Evolutionary conservation across 1,284 basidiomycete genomes (phyloP), one percentile per base, ranked within the genome.

Genomic region (Ustilago nuda): DNA sequence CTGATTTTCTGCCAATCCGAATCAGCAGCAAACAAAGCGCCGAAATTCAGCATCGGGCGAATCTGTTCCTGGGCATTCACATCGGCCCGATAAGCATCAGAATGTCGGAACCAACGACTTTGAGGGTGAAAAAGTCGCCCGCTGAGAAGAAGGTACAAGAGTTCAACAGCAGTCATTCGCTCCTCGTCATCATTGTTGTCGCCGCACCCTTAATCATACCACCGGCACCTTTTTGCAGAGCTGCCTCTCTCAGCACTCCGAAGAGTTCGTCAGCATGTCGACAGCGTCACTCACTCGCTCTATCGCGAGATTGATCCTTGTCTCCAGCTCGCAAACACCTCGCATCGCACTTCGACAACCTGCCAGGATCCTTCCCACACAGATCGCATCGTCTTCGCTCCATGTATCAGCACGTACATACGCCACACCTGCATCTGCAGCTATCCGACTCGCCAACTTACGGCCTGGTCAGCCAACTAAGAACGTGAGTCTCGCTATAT

Each of bases 381-480:
- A 43, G 23, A 36, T 73, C 55, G 61, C 65, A 15, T 55, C 58
- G 1, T 52, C 65, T 1, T 67, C 66, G 2, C 27, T 65, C 15
- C 37, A 19, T 23, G 27, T 61, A 6, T 48, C 55, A 33, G 39
- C 62, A 30, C 61, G 71, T 41, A 61, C 64, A 39, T 76, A 76
- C 36, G 65, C 73, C 12, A 67, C 64, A 8, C 68, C 68, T 11
- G 61, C 68, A 3, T 64, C 73, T 5, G 64, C 61, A 51, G 45
- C 56, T 9, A 71, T 76, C n/a, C 61, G 61, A 15, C 74, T 76
- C 33, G 70, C 66, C n/a, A 76, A 76, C 51, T 62, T 76, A 4
- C 50, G 69, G 43, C 74, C 74, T 6, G 74, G 74, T 48, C 74
- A 76, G 56, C 69, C 74, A 9, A 76, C 69, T 32, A 76, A 76